phyloP scores from a whole-genome alignment of 106 monocot species.

The Allium sativum region DNA sequence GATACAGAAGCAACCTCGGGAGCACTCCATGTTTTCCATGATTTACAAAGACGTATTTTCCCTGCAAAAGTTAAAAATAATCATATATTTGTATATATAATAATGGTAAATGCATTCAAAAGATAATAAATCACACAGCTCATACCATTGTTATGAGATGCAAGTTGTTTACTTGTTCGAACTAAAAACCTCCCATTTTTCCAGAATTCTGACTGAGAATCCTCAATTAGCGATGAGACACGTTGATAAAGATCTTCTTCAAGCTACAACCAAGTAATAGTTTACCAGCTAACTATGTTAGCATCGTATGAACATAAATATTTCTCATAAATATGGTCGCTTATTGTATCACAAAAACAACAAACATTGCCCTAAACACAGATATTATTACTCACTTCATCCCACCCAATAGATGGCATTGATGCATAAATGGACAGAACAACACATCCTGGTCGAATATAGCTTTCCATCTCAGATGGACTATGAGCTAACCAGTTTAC shows the following conservation, averaged over 20 bases:
- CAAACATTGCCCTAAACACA: too few relatives aligned
- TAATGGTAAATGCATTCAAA: neutral
- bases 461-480: conserved; percentile 94
- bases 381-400: conserved; percentile 33
- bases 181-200: conserved; percentile 80
- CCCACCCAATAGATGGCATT: conserved; percentile 71
- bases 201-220: conserved; percentile 72
- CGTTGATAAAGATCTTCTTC: conserved; percentile 56
- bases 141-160: conserved; percentile 84
- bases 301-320: too few relatives aligned
- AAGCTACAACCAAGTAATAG: conserved; percentile 32
- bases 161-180: conserved; percentile 50
- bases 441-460: conserved; percentile 94
- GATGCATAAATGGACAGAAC: conserved; percentile 78
- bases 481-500: conserved; percentile 84
- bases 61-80: conserved; percentile 26
- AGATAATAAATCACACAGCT: neutral
- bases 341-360: too few relatives aligned
- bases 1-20: conserved; percentile 75
- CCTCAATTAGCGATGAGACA: conserved; percentile 52
- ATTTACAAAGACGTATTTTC: conserved; percentile 57
- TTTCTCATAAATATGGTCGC: too few relatives aligned
- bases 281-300: too few relatives aligned
- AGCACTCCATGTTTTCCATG: conserved; percentile 75
- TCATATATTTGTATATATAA: neutral